Percentiles rank a stretch among this genome's conserved stretches.
phyloP scores from a whole-genome alignment of 495 filamentous ascomycete species.

The Ramalina peruviana region DNA sequence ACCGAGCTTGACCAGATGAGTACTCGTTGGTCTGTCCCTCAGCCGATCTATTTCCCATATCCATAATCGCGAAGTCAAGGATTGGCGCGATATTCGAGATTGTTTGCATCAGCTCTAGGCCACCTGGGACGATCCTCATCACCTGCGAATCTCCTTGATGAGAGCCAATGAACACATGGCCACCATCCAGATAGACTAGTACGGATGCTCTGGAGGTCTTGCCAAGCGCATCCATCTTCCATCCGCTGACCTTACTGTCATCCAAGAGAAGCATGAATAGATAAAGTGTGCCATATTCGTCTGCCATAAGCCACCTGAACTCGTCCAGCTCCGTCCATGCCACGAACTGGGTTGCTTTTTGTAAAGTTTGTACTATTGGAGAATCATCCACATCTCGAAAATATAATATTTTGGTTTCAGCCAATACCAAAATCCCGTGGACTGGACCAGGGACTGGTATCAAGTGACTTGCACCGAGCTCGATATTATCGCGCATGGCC shows the following conservation, averaged over 20 bases:
- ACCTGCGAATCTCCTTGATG: slow-evolving; percentile 88
- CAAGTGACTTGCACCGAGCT: slow-evolving; percentile 61
- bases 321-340: slow-evolving; percentile 77
- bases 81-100: slow-evolving; percentile 80
- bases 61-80: slow-evolving; percentile 87
- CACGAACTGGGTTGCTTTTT: slow-evolving; percentile 67
- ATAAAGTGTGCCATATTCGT: slow-evolving; percentile 76
- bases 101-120: slow-evolving; percentile 56
- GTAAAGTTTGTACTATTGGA: slow-evolving; percentile 40
- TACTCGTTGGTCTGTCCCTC: slow-evolving; percentile 75
- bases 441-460: slow-evolving; percentile 64
- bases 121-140: slow-evolving; percentile 41
- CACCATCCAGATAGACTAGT: slow-evolving; percentile 65
- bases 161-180: slow-evolving; percentile 72
- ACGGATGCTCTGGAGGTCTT: slow-evolving; percentile 57
- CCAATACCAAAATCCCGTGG: slow-evolving; percentile 66
- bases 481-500: slow-evolving; percentile 43
- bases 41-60: slow-evolving; percentile 70
- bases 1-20: slow-evolving; percentile 85
- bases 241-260: slow-evolving; percentile 46
- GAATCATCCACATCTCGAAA: slow-evolving; percentile 57
- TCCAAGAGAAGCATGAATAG: slow-evolving; percentile 62
- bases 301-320: slow-evolving; percentile 69
- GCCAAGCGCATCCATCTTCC: slow-evolving; percentile 55
- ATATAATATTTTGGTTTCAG: slow-evolving; percentile 74